phyloP scores from a whole-genome alignment of 164 flowering plant genomes.

The Chimonanthus salicifolius region DNA sequence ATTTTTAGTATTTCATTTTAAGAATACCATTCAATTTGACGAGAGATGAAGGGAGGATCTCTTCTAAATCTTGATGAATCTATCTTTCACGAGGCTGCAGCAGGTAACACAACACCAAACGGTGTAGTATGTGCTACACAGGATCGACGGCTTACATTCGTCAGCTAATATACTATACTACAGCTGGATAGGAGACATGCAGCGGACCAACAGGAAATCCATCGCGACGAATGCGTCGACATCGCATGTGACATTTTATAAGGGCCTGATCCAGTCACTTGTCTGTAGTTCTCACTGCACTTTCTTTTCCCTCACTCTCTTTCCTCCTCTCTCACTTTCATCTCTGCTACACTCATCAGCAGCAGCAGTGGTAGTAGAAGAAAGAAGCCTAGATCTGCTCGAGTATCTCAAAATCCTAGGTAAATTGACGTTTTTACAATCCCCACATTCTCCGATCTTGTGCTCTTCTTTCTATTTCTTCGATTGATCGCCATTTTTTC shows the following conservation, averaged over 20 bases:
- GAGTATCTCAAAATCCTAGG: background rate
- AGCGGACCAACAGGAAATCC: no score
- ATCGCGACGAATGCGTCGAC: background rate
- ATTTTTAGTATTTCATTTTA: no score
- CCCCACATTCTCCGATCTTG: conserved; percentile 3
- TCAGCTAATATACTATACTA: no score
- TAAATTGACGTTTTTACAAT: background rate
- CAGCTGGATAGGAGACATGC: no score
- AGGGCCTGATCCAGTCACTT: background rate
- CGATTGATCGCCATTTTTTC: background rate
- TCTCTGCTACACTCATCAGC: background rate
- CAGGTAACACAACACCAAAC: no score
- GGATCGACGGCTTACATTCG: no score
- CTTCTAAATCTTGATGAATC: no score
- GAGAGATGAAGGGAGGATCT: no score
- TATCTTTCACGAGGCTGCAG: no score
- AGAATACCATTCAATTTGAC: no score
- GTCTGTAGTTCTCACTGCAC: background rate
- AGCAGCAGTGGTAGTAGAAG: background rate
- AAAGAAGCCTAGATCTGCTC: background rate
- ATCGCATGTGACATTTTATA: background rate
- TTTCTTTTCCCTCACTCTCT: background rate
- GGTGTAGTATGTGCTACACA: no score
- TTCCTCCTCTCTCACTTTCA: background rate
- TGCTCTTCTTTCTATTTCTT: background rate